Base-by-base conservation (phyloP, 164 flowering plant species). In the Macadamia integrifolia region DNA sequence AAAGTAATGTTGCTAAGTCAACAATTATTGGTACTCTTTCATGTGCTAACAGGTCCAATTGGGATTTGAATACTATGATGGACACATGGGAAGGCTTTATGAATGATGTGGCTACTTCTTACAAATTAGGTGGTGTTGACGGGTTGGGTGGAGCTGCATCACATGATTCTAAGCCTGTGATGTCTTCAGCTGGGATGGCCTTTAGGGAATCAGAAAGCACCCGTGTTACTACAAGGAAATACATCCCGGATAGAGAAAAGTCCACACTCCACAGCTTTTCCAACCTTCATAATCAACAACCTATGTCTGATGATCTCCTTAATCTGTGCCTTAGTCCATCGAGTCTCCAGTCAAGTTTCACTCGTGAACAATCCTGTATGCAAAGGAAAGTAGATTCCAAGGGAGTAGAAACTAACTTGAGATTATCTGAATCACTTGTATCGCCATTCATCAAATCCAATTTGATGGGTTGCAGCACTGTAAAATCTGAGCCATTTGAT, bases 61-160 rank as follows among this genome's bases (percentile, higher is more conserved):
- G 94, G 94, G 90, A 88, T 80, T 72, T 88, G 75, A 88, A 88
- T 74, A 85, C 85, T 40, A 73, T 75, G 23, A 87, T 88, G 88
- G 94, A 88, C 69, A 71, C 76, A 29, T 88, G 94, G 94, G 88
- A 78, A 32, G 80, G 71, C 46, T 74, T 85, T 72, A 61, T 7
- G 18, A 60, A 48, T 55, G 75, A 75, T 60, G 58, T 31, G 50
- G 58, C 18, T 71, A 62, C 61, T 14, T 44, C 63, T 66, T 11
- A 53, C n/a, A 60, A 29, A n/a, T 32, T 48, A 53, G 62, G 31
- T 74, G 74, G 64, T 66, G 29, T 59, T 28, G 60, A 58, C 66
- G 66, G 43, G 9, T 35, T 57, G 32, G 66, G 12, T 53, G 55
- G 6, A 23, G 40, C 53, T 64, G 61, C 32, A 15, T 9, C 58